Percentiles rank a stretch among this genome's conserved stretches.
These are phyloP conservation scores for Neofusicoccum parvum DNA, from an alignment of 2,329 filamentous ascomycete species.

Conservation along the genomic window DNA sequence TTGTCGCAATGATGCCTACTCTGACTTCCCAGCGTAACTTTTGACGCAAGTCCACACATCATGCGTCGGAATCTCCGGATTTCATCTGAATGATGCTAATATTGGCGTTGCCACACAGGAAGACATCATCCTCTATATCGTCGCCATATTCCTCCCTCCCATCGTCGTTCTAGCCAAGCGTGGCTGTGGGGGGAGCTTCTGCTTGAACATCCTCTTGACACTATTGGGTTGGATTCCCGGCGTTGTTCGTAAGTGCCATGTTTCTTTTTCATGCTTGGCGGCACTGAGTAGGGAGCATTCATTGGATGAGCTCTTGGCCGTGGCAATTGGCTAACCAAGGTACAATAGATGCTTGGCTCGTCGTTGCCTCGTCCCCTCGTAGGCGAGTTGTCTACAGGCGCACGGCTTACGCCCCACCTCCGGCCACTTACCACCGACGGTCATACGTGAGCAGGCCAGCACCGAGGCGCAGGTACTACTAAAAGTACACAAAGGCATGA, in stretches of 20 bases:
- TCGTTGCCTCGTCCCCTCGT: constrained; percentile 2
- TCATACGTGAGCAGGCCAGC: background rate
- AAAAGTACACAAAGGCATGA: background rate
- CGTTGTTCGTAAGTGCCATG: background rate
- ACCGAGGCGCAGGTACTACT: constrained; percentile 11
- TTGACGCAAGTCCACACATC: background rate
- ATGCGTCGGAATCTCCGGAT: too few species aligned
- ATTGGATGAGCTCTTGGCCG: too few species aligned
- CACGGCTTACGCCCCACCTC: background rate
- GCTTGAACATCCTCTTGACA: constrained; percentile 6
- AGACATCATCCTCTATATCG: constrained; percentile 17
- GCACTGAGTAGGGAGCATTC: too few species aligned
- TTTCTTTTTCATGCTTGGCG: too few species aligned
- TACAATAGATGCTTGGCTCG: constrained; percentile 8
- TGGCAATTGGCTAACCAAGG: background rate
- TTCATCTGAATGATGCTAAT: background rate
- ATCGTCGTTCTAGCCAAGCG: constrained; percentile 10
- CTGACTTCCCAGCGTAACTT: too few species aligned
- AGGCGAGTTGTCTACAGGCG: constrained; percentile 13
- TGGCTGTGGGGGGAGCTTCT: constrained; percentile 12
- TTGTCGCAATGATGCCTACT: background rate
- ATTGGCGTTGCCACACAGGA: background rate
- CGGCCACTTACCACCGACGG: constrained; percentile 1
- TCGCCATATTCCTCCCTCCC: constrained; percentile 14
- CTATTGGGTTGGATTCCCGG: constrained; percentile 16